Percentiles rank a stretch among this genome's conserved stretches.
Conservation (phyloP, 163 green algal species). For the Chlamydomonas reinhardtii region DNA sequence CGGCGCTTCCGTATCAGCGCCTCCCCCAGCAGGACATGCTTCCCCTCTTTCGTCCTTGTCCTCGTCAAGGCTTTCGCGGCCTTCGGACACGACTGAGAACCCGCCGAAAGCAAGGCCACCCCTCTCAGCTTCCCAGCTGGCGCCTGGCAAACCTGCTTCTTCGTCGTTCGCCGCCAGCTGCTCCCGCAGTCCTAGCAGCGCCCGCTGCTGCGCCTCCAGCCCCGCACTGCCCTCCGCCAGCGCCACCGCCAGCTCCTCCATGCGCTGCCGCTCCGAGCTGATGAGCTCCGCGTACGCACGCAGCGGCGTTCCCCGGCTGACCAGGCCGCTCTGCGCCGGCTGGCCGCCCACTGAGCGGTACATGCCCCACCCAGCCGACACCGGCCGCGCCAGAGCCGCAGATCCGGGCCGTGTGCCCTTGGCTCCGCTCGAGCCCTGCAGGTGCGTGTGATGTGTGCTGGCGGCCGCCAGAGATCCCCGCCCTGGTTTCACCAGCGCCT, state of each 20-base stretch:
- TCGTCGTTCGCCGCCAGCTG: neutral
- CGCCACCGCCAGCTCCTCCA: slow-evolving; percentile 39
- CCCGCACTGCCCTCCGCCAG: slow-evolving; percentile 10
- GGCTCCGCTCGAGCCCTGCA: neutral
- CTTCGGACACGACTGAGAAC: neutral
- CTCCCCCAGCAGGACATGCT: neutral
- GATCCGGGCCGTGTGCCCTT: neutral
- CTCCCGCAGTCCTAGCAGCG: slow-evolving; percentile 3
- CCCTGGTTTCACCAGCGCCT: neutral
- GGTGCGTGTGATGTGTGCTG: neutral
- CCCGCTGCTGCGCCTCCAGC: slow-evolving; percentile 22
- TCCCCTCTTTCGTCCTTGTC: neutral
- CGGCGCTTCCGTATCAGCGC: too few relatives aligned
- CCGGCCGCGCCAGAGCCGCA: neutral
- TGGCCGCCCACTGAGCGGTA: slow-evolving; percentile 5
- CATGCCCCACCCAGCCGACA: slow-evolving; percentile 18
- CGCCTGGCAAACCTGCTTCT: neutral
- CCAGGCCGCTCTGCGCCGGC: neutral
- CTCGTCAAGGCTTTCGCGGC: neutral
- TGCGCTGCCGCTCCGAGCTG: slow-evolving; percentile 30
- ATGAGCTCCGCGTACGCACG: slow-evolving; percentile 12
- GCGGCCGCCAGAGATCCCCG: neutral
- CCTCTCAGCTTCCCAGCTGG: neutral
- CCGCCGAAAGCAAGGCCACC: neutral
- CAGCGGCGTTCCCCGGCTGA: slow-evolving; percentile 8